Conservation (phyloP, 2,329 filamentous ascomycete genomes). For the Diaporthe longicolla region DNA sequence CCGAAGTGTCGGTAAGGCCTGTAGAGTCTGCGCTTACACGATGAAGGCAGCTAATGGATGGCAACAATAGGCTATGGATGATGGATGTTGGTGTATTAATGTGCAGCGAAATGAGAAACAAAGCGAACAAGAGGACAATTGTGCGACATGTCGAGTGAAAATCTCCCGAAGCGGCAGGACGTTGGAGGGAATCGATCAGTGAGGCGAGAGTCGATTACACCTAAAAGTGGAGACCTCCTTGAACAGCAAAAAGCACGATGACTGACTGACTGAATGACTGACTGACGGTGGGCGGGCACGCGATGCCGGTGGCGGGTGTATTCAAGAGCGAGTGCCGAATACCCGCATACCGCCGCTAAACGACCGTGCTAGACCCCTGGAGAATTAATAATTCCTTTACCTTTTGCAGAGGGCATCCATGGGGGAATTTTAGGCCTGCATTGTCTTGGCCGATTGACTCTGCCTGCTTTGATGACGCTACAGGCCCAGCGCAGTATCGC, state of each 20-base stretch:
- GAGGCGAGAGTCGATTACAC: constrained; percentile 30
- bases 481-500: constrained; percentile 3
- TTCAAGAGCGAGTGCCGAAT: constrained; percentile 26
- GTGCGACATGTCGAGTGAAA: neutral
- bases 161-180: neutral
- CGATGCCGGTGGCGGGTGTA: constrained; percentile 15
- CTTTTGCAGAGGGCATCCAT: constrained; percentile 1
- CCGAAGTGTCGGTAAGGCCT: constrained; percentile 33
- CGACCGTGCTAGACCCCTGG: constrained; percentile 7
- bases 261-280: neutral
- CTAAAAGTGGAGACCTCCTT: constrained; percentile 27
- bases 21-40: neutral
- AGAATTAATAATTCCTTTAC: constrained; percentile 11
- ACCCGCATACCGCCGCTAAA: constrained; percentile 22
- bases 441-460: constrained; percentile 19
- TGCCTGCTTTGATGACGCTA: constrained; percentile 16
- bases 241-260: constrained; percentile 5
- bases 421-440: constrained; percentile 4
- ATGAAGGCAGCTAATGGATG: neutral
- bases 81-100: neutral
- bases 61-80: neutral
- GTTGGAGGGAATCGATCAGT: constrained; percentile 8
- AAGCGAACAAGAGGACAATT: constrained; percentile 7
- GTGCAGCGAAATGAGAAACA: neutral
- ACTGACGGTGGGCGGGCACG: neutral